Evolutionary conservation across 148 eudicot species (phyloP).

Genomic region (Gaultheria prostrata): DNA sequence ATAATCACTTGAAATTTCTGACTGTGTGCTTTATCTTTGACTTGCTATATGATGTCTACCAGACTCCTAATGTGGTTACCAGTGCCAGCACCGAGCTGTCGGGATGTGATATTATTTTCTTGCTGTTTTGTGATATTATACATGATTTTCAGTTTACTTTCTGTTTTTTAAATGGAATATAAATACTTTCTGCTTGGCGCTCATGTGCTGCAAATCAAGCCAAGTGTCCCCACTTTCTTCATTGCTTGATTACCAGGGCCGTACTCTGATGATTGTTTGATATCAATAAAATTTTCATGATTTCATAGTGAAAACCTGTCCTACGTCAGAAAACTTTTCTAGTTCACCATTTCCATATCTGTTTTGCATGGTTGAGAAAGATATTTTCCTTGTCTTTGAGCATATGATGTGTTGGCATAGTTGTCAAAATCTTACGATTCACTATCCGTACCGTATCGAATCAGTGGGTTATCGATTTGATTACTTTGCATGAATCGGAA

Average conservation of each 20-base stretch:
- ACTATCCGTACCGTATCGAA: too few species aligned
- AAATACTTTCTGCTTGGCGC: background rate
- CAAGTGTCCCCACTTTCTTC: slow-evolving; percentile 2
- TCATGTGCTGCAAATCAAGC: background rate
- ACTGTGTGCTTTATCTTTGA: background rate
- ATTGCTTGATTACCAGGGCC: background rate
- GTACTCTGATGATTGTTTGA: background rate
- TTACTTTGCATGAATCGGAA: too few species aligned
- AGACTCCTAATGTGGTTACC: background rate
- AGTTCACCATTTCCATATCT: background rate
- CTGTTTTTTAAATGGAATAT: background rate
- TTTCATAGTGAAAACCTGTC: background rate
- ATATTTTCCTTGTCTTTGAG: slow-evolving; percentile 10
- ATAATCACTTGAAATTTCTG: background rate
- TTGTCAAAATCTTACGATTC: too few species aligned
- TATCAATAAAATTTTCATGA: background rate
- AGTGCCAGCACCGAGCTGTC: background rate
- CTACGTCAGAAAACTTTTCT: background rate
- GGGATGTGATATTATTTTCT: background rate
- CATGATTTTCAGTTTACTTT: background rate
- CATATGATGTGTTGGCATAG: background rate
- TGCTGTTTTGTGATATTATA: background rate
- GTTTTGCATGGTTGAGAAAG: background rate
- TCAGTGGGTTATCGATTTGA: too few species aligned
- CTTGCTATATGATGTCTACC: background rate